Evolutionary conservation across 805 yeast species (phyloP).

Genomic region (Starmerella tilneyi): DNA sequence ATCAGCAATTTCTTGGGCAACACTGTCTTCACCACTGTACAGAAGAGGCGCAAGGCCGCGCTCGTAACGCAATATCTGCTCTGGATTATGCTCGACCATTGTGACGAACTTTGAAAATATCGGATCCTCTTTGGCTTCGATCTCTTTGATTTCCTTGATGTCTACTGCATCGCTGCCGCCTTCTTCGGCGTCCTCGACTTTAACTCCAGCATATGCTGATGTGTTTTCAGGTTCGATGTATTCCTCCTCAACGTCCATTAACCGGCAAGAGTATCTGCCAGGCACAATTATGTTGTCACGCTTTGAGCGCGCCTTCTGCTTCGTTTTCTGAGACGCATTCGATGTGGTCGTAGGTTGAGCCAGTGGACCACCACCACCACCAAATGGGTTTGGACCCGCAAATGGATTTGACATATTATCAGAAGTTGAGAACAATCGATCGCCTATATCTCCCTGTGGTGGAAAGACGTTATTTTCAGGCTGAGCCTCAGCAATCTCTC

Average conservation of each 20-base stretch:
- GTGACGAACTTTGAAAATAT: conserved; percentile 71
- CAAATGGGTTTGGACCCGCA: conserved; percentile 20
- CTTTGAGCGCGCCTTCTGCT: conserved; percentile 6
- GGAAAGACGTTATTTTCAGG: conserved; percentile 34
- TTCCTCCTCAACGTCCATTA: conserved; percentile 66
- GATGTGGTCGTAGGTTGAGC: background rate
- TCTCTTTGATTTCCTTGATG: conserved; percentile 32
- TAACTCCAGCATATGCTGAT: conserved; percentile 27
- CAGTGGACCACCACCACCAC: background rate
- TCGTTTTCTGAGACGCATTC: conserved; percentile 1
- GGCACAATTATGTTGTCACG: conserved; percentile 22
- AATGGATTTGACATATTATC: conserved; percentile 5
- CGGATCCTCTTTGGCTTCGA: conserved; percentile 38
- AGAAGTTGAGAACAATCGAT: conserved; percentile 14
- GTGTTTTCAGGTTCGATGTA: conserved; percentile 39
- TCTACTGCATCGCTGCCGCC: conserved; percentile 10
- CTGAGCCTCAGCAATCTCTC: conserved; percentile 35
- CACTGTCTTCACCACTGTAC: conserved; percentile 51
- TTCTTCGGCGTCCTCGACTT: conserved; percentile 37
- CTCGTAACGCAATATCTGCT: conserved; percentile 79
- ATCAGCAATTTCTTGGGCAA: conserved; percentile 38
- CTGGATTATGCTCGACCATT: conserved; percentile 68
- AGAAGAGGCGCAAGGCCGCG: conserved; percentile 67
- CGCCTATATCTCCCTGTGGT: conserved; percentile 17
- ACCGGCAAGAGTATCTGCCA: conserved; percentile 54